Evolutionary conservation across 2,329 filamentous ascomycete genomes (phyloP).

Genomic region (Diaporthe citriasiana): DNA sequence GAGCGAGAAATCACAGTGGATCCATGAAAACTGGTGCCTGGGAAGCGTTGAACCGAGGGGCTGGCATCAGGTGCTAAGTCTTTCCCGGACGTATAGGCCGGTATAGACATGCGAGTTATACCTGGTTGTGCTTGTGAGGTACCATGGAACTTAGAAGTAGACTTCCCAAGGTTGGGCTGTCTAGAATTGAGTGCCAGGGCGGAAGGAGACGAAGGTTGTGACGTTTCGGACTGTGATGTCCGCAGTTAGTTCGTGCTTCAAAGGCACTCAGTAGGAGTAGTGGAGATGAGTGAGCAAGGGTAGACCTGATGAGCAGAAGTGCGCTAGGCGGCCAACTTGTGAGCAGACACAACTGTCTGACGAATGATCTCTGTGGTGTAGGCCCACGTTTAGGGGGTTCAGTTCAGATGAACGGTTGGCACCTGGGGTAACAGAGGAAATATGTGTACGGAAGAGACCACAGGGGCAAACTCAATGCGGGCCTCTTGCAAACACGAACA

Average conservation of each 20-base stretch:
- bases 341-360: neutral
- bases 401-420: neutral
- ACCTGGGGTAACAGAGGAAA: neutral
- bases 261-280: too few relatives aligned
- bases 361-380: too few relatives aligned
- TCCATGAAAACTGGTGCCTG: neutral
- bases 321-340: neutral
- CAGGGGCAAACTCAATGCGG: neutral
- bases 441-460: neutral
- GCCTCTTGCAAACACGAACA: neutral
- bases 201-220: neutral
- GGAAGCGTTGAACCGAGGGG: neutral
- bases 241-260: neutral
- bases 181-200: too few relatives aligned
- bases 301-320: neutral
- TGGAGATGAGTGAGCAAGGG: neutral
- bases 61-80: neutral
- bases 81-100: too few relatives aligned
- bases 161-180: neutral
- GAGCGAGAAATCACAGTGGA: neutral
- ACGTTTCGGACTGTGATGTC: neutral
- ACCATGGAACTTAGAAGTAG: neutral
- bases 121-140: neutral
- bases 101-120: neutral
- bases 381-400: too few relatives aligned